These are phyloP conservation scores for Sarocladium oryzae DNA, from an alignment of 2,329 filamentous ascomycete genomes.

Conservation along the genomic window DNA sequence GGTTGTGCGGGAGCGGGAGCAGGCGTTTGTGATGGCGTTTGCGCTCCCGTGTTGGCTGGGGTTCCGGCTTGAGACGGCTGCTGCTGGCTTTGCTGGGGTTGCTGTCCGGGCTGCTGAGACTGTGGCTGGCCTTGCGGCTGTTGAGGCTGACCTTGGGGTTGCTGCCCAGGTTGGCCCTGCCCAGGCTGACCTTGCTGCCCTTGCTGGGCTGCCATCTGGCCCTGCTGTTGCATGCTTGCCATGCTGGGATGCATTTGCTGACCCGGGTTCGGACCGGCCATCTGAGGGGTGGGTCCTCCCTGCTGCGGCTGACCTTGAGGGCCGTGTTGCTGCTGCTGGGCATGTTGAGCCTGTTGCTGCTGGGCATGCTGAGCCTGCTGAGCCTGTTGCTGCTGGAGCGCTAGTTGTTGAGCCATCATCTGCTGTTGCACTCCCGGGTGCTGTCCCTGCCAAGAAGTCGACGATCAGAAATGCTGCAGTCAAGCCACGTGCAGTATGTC, in stretches of 20 bases:
- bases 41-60: conserved; percentile 37
- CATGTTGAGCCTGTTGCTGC: conserved; percentile 29
- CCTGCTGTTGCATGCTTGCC: conserved; percentile 42
- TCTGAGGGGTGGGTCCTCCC: conserved; percentile 24
- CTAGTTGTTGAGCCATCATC: conserved; percentile 26
- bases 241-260: conserved; percentile 27
- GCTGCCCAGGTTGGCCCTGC: conserved; percentile 20
- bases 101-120: conserved; percentile 33
- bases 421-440: conserved; percentile 16
- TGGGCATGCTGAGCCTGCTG: conserved; percentile 25
- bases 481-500: too few species aligned
- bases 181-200: conserved; percentile 22
- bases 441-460: conserved; percentile 12
- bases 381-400: conserved; percentile 33
- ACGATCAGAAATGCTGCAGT: neutral
- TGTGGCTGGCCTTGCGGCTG: conserved; percentile 27
- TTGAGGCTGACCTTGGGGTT: conserved; percentile 20
- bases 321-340: conserved; percentile 27
- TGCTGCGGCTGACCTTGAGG: conserved; percentile 22
- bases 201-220: conserved; percentile 28
- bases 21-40: conserved; percentile 41
- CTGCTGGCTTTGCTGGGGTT: conserved; percentile 38
- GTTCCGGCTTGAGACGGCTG: conserved; percentile 35
- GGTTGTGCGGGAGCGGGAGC: conserved; percentile 30
- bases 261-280: conserved; percentile 36